Conservation (phyloP, 192 early-diverging fungal genomes). For the Podila epicladia region DNA sequence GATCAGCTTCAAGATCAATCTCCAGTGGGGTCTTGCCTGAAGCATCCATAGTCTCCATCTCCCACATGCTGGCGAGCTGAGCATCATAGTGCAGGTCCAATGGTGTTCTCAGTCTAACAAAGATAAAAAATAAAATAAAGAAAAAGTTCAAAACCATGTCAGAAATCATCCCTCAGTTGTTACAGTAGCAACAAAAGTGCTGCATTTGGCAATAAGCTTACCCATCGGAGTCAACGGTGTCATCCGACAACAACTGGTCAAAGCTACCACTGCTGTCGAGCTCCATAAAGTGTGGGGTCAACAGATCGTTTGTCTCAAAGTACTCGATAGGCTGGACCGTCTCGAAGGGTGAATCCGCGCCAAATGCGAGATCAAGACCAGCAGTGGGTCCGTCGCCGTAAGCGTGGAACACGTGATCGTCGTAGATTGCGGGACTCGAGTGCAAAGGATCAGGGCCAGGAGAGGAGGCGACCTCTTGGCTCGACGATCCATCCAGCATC, state of each 20-base stretch:
- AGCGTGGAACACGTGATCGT: constrained; percentile 1
- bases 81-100: too few relatives aligned
- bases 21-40: too few relatives aligned
- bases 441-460: constrained; percentile 1
- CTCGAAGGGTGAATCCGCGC: constrained; percentile 15
- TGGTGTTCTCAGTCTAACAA: background rate
- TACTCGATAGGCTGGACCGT: constrained; percentile 9
- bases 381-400: background rate
- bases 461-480: constrained; percentile 3
- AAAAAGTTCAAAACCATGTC: too few relatives aligned
- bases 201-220: background rate
- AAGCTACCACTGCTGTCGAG: background rate
- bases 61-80: too few relatives aligned
- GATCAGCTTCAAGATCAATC: too few relatives aligned
- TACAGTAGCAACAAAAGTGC: background rate
- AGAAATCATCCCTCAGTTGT: background rate
- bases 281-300: constrained; percentile 12
- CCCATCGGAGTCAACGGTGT: constrained; percentile 38
- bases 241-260: constrained; percentile 26
- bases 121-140: too few relatives aligned
- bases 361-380: constrained; percentile 10
- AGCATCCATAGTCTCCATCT: too few relatives aligned
- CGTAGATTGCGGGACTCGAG: constrained; percentile 9
- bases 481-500: constrained; percentile 42
- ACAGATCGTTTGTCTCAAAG: constrained; percentile 6